These are phyloP conservation scores for Phialocephala subalpina DNA, from an alignment of 2,329 filamentous ascomycete genomes.

Conservation along the genomic window DNA sequence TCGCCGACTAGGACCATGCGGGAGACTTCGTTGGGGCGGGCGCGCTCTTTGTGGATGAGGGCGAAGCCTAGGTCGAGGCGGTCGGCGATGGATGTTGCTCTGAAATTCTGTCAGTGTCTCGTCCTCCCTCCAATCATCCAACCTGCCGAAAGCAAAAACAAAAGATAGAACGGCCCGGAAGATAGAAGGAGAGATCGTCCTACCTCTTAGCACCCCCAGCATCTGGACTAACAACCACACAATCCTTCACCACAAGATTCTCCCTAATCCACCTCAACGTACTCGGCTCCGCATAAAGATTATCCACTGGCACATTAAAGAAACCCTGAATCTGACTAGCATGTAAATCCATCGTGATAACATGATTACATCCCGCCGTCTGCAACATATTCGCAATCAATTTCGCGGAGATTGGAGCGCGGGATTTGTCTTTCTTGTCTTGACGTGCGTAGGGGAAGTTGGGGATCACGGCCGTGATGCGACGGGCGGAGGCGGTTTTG, in stretches of 20 bases:
- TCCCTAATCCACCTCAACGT: constrained; percentile 91
- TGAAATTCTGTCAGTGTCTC: constrained; percentile 39
- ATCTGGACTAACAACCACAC: constrained; percentile 94
- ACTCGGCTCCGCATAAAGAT: constrained; percentile 93
- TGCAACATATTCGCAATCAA: constrained; percentile 98
- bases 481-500: constrained; percentile 82
- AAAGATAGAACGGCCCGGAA: constrained; percentile 1
- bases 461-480: constrained; percentile 93
- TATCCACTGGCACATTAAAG: constrained; percentile 81
- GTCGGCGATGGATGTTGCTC: constrained; percentile 92
- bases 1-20: constrained; percentile 97
- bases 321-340: constrained; percentile 95
- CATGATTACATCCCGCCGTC: constrained; percentile 89
- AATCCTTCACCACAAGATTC: constrained; percentile 82
- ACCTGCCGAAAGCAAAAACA: not conserved
- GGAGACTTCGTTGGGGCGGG: constrained; percentile 88
- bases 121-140: not conserved
- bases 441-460: constrained; percentile 97
- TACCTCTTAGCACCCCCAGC: constrained; percentile 92
- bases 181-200: constrained; percentile 29
- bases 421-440: constrained; percentile 96
- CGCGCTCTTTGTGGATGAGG: constrained; percentile 95
- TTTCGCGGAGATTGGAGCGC: constrained; percentile 95
- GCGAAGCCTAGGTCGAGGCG: constrained; percentile 90
- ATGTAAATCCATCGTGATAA: constrained; percentile 97